Evolutionary conservation across 305 asterid species (phyloP).

Genomic region (Solanum hybrid): DNA sequence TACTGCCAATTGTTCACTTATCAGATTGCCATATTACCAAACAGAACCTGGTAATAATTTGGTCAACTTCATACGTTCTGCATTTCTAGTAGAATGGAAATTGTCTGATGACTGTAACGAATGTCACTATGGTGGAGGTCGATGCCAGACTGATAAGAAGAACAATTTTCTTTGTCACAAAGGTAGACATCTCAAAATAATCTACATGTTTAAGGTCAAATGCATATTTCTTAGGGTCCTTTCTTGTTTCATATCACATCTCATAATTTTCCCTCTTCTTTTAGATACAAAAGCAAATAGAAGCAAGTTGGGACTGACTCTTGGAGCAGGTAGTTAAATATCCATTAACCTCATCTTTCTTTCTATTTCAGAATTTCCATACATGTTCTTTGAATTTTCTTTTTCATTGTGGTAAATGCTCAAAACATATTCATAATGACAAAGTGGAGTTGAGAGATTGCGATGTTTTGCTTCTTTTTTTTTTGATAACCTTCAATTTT

Average conservation of each 20-base stretch:
- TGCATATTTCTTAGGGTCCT: background rate
- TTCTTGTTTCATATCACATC: background rate
- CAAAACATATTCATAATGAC: background rate
- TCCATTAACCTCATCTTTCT: background rate
- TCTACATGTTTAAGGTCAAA: background rate
- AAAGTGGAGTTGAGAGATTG: background rate
- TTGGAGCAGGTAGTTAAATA: constrained; percentile 9
- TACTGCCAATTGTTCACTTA: constrained; percentile 2
- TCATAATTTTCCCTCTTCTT: background rate
- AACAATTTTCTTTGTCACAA: constrained; percentile 3
- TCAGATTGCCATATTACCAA: constrained; percentile 11
- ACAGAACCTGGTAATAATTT: background rate
- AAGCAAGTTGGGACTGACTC: background rate
- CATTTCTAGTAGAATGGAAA: constrained; percentile 1
- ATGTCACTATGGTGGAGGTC: constrained; percentile 11
- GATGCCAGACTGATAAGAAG: background rate
- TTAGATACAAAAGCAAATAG: background rate
- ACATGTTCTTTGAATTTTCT: background rate
- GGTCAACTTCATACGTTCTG: background rate
- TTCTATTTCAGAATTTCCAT: background rate
- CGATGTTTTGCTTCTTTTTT: background rate
- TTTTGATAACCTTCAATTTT: too few species aligned
- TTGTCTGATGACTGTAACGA: background rate
- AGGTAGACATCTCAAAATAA: background rate
- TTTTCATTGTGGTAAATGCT: background rate